These are phyloP conservation scores for Pistacia vera DNA, from an alignment of 345 rosid species.

Conservation along the genomic window DNA sequence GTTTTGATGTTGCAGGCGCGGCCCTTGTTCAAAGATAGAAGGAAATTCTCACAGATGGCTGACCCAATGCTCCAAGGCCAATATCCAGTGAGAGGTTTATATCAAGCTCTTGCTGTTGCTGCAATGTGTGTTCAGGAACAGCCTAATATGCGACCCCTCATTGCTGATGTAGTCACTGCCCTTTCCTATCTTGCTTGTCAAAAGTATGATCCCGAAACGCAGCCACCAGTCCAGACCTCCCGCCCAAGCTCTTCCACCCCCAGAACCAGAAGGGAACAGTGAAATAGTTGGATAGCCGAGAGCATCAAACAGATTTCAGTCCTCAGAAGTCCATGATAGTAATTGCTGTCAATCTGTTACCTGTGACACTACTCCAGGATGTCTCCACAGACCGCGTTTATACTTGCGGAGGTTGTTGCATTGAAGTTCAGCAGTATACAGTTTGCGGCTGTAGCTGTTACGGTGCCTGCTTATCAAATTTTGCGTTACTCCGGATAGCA, in stretches of 20 bases:
- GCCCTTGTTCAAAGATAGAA: slow-evolving; percentile 67
- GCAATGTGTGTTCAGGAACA: slow-evolving; percentile 84
- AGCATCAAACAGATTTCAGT: background rate
- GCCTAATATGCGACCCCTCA: slow-evolving; percentile 70
- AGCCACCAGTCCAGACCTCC: slow-evolving; percentile 34
- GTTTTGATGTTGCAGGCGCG: slow-evolving; percentile 52
- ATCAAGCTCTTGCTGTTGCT: slow-evolving; percentile 80
- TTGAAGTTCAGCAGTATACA: slow-evolving; percentile 19
- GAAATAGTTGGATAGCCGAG: slow-evolving; percentile 9
- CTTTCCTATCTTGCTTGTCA: slow-evolving; percentile 64
- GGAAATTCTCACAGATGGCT: slow-evolving; percentile 71
- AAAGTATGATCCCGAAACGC: slow-evolving; percentile 46
- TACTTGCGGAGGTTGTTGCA: slow-evolving; percentile 16
- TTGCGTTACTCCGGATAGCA: slow-evolving; percentile 24
- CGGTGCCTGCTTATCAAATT: slow-evolving; percentile 3
- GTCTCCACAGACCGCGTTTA: background rate
- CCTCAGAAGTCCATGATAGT: slow-evolving; percentile 9
- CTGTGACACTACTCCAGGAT: background rate
- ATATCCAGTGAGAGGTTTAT: slow-evolving; percentile 61
- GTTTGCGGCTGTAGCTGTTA: background rate
- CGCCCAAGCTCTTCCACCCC: slow-evolving; percentile 44
- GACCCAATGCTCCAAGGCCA: slow-evolving; percentile 71
- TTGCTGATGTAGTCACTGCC: slow-evolving; percentile 74
- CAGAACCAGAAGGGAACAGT: slow-evolving; percentile 46
- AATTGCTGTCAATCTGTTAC: background rate